Conservation (phyloP, 305 asterid genomes). For the Ilex paraguariensis region DNA sequence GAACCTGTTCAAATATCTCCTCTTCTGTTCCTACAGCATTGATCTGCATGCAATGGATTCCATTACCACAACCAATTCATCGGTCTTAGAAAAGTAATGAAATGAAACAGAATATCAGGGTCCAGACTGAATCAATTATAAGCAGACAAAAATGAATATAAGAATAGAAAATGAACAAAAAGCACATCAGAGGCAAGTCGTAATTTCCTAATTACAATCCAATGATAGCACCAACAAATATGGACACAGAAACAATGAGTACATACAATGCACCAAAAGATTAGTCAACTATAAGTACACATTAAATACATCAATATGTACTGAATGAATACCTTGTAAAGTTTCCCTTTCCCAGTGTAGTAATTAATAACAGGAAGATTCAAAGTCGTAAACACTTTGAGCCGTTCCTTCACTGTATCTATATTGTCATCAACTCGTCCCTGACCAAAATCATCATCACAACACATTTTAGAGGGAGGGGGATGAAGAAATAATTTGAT, state of each 20-base stretch:
- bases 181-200: too few species aligned
- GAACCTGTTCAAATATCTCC: conserved; percentile 76
- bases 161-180: too few species aligned
- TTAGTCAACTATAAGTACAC: too few species aligned
- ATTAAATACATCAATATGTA: neutral
- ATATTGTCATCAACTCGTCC: conserved; percentile 93
- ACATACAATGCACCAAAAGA: too few species aligned
- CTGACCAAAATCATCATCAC: conserved; percentile 26
- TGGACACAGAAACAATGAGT: too few species aligned
- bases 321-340: conserved; percentile 60
- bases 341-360: conserved; percentile 74
- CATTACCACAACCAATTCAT: neutral
- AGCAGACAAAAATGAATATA: too few species aligned
- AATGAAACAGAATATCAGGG: too few species aligned
- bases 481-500: conserved; percentile 5
- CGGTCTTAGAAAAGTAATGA: too few species aligned
- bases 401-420: conserved; percentile 73
- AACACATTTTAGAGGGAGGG: conserved; percentile 16
- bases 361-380: conserved; percentile 82
- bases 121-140: too few species aligned
- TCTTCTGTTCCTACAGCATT: conserved; percentile 87
- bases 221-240: too few species aligned
- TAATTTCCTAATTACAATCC: too few species aligned
- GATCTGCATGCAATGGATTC: conserved; percentile 42
- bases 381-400: conserved; percentile 56